Conservation (phyloP, 306 rosid species). For the Medicago lupulina region DNA sequence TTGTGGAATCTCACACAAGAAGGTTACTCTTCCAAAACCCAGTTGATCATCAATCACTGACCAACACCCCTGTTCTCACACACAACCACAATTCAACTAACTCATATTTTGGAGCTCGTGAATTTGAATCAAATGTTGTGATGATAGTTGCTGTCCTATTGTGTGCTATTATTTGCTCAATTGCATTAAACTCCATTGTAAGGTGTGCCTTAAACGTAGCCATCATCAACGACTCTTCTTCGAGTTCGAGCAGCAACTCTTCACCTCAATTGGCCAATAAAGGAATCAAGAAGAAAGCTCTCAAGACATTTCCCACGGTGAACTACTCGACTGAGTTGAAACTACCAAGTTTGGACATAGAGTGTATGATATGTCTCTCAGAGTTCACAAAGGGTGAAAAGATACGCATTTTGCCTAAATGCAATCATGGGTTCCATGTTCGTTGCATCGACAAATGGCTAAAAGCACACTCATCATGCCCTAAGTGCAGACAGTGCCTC, state of each 20-base stretch:
- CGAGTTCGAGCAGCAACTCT: neutral
- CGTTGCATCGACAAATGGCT: constrained; percentile 90
- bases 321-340: constrained; percentile 60
- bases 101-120: constrained; percentile 43
- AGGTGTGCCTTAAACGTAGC: constrained; percentile 61
- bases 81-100: constrained; percentile 24
- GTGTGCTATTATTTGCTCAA: constrained; percentile 80
- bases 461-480: constrained; percentile 82
- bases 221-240: constrained; percentile 41
- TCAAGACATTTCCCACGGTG: constrained; percentile 64
- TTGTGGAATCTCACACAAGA: constrained; percentile 61
- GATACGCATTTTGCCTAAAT: constrained; percentile 77
- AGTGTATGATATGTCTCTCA: constrained; percentile 78
- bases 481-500: constrained; percentile 82
- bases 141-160: constrained; percentile 84
- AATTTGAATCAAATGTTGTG: constrained; percentile 72
- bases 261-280: constrained; percentile 42
- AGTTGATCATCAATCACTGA: constrained; percentile 20
- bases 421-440: constrained; percentile 88
- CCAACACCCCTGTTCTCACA: constrained; percentile 36
- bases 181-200: constrained; percentile 73
- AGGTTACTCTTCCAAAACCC: constrained; percentile 63
- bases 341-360: constrained; percentile 60
- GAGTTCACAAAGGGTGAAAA: constrained; percentile 68
- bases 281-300: constrained; percentile 76